phyloP scores from a whole-genome alignment of 352 stramenopile species.

The Pythium monospermum region DNA sequence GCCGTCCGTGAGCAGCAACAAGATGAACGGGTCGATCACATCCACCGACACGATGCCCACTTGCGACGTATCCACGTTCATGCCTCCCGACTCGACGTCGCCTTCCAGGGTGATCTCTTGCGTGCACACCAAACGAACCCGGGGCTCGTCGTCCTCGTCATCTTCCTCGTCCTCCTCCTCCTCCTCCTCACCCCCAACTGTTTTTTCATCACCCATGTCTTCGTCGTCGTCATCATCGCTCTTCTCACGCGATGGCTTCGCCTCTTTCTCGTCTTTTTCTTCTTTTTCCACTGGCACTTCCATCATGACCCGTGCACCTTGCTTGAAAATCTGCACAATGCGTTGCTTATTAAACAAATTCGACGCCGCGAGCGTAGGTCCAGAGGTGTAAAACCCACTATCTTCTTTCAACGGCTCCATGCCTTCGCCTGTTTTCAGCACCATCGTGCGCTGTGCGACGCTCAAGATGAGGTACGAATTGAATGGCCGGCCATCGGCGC shows the following conservation, averaged over 20 bases:
- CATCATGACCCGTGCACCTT: constrained; percentile 78
- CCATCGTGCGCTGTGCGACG: constrained; percentile 77
- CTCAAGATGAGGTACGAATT: constrained; percentile 82
- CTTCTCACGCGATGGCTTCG: no score
- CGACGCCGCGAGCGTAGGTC: constrained; percentile 64
- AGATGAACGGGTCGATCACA: constrained; percentile 80
- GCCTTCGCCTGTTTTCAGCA: constrained; percentile 76
- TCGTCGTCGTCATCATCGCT: constrained; percentile 25
- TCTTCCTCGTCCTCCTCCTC: constrained; percentile 29
- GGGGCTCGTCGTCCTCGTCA: constrained; percentile 51
- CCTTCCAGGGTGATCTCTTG: constrained; percentile 82
- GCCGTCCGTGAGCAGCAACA: constrained; percentile 75
- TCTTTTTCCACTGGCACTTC: constrained; percentile 42
- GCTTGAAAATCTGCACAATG: constrained; percentile 86
- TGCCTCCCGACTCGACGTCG: constrained; percentile 73
- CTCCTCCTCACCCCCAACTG: no score
- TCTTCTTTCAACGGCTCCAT: constrained; percentile 83
- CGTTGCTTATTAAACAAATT: constrained; percentile 80
- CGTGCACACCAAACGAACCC: constrained; percentile 68
- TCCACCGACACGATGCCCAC: constrained; percentile 82
- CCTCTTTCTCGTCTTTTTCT: constrained; percentile 16
- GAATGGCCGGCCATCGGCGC: constrained; percentile 47
- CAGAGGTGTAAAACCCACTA: constrained; percentile 80
- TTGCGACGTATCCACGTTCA: constrained; percentile 70
- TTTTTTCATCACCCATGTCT: no score